Evolutionary conservation across 441 rosid species (phyloP).

Genomic region (Syzygium malaccense): DNA sequence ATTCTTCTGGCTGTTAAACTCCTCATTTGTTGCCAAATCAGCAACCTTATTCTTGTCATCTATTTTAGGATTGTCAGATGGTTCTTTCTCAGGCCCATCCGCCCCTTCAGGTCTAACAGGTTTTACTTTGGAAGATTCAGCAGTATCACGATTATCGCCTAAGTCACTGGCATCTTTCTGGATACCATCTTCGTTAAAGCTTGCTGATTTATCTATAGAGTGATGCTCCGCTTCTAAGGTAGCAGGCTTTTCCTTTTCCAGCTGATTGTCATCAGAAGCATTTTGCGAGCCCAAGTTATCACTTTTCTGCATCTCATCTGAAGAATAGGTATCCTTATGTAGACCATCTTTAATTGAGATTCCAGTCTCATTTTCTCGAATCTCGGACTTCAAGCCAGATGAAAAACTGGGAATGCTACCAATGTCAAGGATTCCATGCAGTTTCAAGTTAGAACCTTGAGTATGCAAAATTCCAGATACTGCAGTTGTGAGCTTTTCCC

Average conservation of each 20-base stretch:
- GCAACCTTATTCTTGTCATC: constrained; percentile 33
- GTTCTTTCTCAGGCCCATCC: constrained; percentile 22
- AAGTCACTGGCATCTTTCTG: constrained; percentile 31
- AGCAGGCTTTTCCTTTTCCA: constrained; percentile 25
- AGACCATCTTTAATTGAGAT: constrained; percentile 20
- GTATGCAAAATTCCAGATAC: constrained; percentile 58
- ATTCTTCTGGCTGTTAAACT: constrained; percentile 19
- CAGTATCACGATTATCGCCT: constrained; percentile 30
- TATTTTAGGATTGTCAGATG: constrained; percentile 25
- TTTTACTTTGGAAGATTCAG: constrained; percentile 31
- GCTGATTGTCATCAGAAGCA: constrained; percentile 24
- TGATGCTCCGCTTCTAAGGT: constrained; percentile 25
- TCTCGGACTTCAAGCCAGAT: constrained; percentile 25
- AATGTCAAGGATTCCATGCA: constrained; percentile 33
- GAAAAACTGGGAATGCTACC: constrained; percentile 31
- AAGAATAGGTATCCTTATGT: constrained; percentile 27
- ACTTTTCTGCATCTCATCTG: constrained; percentile 32
- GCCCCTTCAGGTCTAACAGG: constrained; percentile 28
- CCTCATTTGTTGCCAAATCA: constrained; percentile 34
- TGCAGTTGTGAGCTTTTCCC: constrained; percentile 67
- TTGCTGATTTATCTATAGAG: constrained; percentile 29
- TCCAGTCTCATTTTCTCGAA: constrained; percentile 33
- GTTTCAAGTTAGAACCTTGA: constrained; percentile 43
- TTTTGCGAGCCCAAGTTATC: constrained; percentile 25
- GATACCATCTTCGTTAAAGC: constrained; percentile 19